Base-by-base conservation (phyloP, 2,329 filamentous ascomycete species). In the Achaetomium macrosporum region DNA sequence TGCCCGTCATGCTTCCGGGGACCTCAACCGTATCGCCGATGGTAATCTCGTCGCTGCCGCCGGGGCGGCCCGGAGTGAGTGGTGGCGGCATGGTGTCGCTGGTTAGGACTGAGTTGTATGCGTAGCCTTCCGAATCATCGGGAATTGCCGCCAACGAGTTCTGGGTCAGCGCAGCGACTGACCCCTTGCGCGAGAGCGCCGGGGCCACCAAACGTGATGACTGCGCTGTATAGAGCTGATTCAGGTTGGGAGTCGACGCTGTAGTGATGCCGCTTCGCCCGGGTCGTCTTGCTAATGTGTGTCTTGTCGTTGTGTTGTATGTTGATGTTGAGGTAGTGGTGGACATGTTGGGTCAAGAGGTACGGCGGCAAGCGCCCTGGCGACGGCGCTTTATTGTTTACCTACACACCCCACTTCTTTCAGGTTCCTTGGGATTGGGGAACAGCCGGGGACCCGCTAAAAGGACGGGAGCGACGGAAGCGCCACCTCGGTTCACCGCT, bases 11-110 rank as follows among this genome's bases (percentile, higher is more conserved):
- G 68, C 86, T 89, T 40, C 93, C 93, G 1, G 92, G 91, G 43
- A 96, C 92, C 61, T 96, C 91, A 57, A 96, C 92, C 33, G 77
- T 69, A 66, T 96, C 92, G 60, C 92, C 92, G 39, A 93, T 77
- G 58, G 83, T 78, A 56, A 95, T 74, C 66, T 78, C 76, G 56
- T 72, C 71, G 59, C 66, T 73, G 60, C 74, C 70, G 52, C 68
- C 55, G 67, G 55, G 66, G 56, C 77, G 73, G 51, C 73, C 74
- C 25, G 81, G 81, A 0, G 79, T 83, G 48, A 73, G 66, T 31
- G 78, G 80, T 47, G 71, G 66, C 44, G 77, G 80, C 75, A 81
- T 81, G 50, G 68, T 76, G 65, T 66, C 67, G 62, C 63, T 61
- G 44, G 55, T 57, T 64, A 79, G 62, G 55, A 82, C 76, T 53